Base-by-base conservation (phyloP, 1,284 basidiomycete species). In the Irpex sp. region DNA sequence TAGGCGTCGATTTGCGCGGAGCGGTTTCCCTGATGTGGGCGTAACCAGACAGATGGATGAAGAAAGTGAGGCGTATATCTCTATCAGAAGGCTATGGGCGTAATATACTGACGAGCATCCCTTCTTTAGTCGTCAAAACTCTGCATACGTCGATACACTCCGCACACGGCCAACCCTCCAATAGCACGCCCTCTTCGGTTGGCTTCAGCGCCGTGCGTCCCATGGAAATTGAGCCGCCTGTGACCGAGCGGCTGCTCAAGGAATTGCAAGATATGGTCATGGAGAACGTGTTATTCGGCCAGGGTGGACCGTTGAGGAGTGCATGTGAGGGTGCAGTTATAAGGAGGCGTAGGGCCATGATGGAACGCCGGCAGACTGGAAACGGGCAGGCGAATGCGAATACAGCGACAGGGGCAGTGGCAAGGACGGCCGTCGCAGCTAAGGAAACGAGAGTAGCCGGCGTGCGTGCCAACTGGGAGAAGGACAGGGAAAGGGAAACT, bases 261-360 rank as follows among this genome's bases (percentile, higher is more conserved):
- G 85, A 87, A 72, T 84, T 88, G 78, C 82, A 85, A 69, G 76
- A 82, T 47, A 78, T 89, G 68, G 73, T 88, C 56, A 78, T 90
- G 6, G 88, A 90, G 72, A 75, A 75, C 45, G 81, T 80, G 65
- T 72, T 90, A 6, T 18, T 53, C 19, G n/a, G 47, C 9, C 49
- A 57, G 37, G 35, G n/a, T n/a, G 60, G 53, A 14, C 56, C 56
- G 12, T 23, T 59, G 52, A 51, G 35, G 37, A 61, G 9, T 37
- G 60, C 56, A 8, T 49, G 45, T 48, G 60, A 61, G 28, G 28
- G 10, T 28, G 60, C 60, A 7, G 42, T 58, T 10, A 14, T 33
- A 6, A 39, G 56, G 12, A 14, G 36, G 14, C 56, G 56, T 5
- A 42, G 56, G 1, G 12, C 12, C 12, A 33, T 12, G 21, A 35